These are phyloP conservation scores for Myxozyma mucilagina DNA, from an alignment of 805 yeast genomes.

Conservation along the genomic window DNA sequence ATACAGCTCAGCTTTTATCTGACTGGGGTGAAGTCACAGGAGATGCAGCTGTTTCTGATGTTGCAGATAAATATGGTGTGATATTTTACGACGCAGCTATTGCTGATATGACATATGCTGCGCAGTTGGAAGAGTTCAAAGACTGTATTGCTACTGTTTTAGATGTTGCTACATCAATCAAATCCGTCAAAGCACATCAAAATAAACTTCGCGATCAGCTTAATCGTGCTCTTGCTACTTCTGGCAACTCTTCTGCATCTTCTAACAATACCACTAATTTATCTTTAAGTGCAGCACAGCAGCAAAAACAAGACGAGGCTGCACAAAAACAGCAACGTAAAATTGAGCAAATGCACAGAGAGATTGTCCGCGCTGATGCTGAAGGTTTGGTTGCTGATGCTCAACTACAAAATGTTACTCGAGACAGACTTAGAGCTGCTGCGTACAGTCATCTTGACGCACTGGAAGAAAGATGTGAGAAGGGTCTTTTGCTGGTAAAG, in stretches of 20 bases:
- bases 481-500: slow-evolving; percentile 81
- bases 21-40: slow-evolving; percentile 87
- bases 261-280: background rate
- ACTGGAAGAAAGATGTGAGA: slow-evolving; percentile 80
- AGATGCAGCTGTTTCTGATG: slow-evolving; percentile 74
- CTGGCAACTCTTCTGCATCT: background rate
- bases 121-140: slow-evolving; percentile 76
- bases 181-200: slow-evolving; percentile 81
- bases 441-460: slow-evolving; percentile 84
- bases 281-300: background rate
- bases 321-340: slow-evolving; percentile 49
- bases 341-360: slow-evolving; percentile 81
- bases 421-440: slow-evolving; percentile 83
- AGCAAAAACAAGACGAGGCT: slow-evolving; percentile 31
- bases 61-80: slow-evolving; percentile 85
- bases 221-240: slow-evolving; percentile 43
- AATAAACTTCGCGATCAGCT: slow-evolving; percentile 82
- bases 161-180: slow-evolving; percentile 84
- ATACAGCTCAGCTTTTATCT: slow-evolving; percentile 40
- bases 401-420: slow-evolving; percentile 81
- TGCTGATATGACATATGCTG: slow-evolving; percentile 80
- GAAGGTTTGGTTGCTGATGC: slow-evolving; percentile 91
- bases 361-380: slow-evolving; percentile 87
- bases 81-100: slow-evolving; percentile 80
- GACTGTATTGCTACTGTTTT: slow-evolving; percentile 76